Base-by-base conservation (phyloP, 2,329 filamentous ascomycete genomes). In the Cladosporium sp. region DNA sequence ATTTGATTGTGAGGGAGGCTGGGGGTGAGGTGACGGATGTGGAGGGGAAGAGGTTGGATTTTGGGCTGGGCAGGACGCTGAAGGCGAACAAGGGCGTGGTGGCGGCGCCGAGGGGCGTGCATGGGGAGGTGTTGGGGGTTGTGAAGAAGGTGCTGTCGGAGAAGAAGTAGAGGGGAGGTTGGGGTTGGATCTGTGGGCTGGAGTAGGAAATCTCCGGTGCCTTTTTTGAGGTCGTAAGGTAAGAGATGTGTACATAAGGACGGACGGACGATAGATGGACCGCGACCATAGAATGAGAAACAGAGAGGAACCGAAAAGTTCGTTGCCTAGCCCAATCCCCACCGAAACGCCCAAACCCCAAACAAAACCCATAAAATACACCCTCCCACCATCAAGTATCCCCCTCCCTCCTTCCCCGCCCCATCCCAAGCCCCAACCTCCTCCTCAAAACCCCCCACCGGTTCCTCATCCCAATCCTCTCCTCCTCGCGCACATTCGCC, bases 1-100 rank as follows among this genome's bases (percentile, higher is more conserved):
- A 95, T 64, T 74, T 98, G 54, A 91, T 98, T 60, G 93, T 97
- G 38, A 80, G 91, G 53, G 95, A 98, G 73, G 90, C 93, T 2
- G 93, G 93, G 48, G 95, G 93, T 45, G 77, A 87, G 65, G 92
- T 98, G 50, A 95, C 90, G 1, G 95, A 98, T 71, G 86, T 90
- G 38, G 79, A 86, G 56, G 93, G 95, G 63, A 87, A 87, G 67
- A 79, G 83, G 56, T 77, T 98, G 54, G 86, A 98, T 70, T 98
- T 98, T 70, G 82, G 83, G 63, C 80, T 84, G 52, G 93, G 93
- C 46, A 79, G 93, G 68, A 97, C 91, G 37, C 76, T 98, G 63
- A 84, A 82, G 63, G 82, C 84, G 64, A 98, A 98, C 74, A 95
- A 91, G 78, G 93, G 95, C 38, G 89, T 98, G 28, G 83, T 98